Conservation (phyloP, 2,329 filamentous ascomycete genomes). For the Monilinia laxa region DNA sequence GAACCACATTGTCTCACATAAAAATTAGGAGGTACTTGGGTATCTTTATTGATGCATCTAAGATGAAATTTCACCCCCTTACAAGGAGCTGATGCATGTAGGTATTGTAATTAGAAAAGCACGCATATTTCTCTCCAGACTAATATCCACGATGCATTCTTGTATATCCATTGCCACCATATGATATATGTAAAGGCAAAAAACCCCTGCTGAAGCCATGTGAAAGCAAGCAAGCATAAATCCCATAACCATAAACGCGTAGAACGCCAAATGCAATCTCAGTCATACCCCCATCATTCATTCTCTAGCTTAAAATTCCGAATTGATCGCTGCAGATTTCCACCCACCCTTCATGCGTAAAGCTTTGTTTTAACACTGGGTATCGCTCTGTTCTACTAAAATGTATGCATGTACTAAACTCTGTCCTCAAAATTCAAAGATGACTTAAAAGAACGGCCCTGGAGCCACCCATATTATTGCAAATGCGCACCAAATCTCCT, state of each 20-base stretch:
- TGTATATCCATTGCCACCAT: neutral
- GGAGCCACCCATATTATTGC: neutral
- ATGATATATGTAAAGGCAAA: conserved; percentile 5
- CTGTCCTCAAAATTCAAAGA: neutral
- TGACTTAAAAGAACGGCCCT: neutral
- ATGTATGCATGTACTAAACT: neutral
- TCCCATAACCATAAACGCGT: neutral
- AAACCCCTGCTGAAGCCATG: neutral
- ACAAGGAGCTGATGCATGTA: neutral
- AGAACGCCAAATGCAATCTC: neutral
- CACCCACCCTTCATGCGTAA: neutral
- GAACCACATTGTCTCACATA: neutral
- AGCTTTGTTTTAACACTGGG: neutral
- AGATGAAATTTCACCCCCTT: neutral
- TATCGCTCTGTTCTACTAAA: neutral
- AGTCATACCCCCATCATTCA: neutral
- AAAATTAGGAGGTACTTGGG: neutral
- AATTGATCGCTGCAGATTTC: neutral
- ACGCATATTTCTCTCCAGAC: neutral
- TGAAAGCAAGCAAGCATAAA: neutral
- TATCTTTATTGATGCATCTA: neutral
- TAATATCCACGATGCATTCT: neutral
- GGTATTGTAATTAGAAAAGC: neutral
- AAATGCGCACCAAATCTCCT: conserved; percentile 19
- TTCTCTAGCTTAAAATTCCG: neutral